Evolutionary conservation across 2,329 filamentous ascomycete species (phyloP).

Genomic region (Penicillium expansum): DNA sequence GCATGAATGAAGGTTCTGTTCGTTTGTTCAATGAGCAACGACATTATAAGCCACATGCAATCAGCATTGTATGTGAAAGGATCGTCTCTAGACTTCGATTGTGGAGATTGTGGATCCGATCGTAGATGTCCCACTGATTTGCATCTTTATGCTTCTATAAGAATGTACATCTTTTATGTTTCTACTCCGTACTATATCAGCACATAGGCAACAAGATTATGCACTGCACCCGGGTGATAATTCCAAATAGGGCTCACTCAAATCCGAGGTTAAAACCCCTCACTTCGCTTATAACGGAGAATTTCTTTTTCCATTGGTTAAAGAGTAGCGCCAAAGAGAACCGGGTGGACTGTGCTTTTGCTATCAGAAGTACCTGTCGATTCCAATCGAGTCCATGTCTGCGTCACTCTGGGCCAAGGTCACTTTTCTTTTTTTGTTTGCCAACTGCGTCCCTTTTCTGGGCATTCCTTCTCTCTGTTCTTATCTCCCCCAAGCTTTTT

Average conservation of each 20-base stretch:
- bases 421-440: not conserved
- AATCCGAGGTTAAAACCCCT: not conserved
- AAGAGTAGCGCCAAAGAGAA: not conserved
- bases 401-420: not conserved
- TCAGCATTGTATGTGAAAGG: not conserved
- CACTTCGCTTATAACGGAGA: slow-evolving; percentile 5
- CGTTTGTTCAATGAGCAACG: not conserved
- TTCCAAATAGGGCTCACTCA: not conserved
- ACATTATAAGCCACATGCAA: not conserved
- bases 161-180: not conserved
- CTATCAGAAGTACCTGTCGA: slow-evolving; percentile 3
- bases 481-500: not conserved
- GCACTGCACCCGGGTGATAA: too few relatives aligned
- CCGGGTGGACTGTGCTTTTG: slow-evolving; percentile 3
- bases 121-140: slow-evolving; percentile 3
- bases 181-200: not conserved
- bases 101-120: slow-evolving; percentile 8
- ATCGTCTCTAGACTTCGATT: not conserved
- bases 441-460: not conserved
- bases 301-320: not conserved
- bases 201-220: too few relatives aligned
- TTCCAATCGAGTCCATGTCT: not conserved
- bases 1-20: not conserved
- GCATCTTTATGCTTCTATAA: not conserved
- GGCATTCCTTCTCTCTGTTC: not conserved